Base-by-base conservation (phyloP, 75 land plant genomes). In the Larix kaempferi region DNA sequence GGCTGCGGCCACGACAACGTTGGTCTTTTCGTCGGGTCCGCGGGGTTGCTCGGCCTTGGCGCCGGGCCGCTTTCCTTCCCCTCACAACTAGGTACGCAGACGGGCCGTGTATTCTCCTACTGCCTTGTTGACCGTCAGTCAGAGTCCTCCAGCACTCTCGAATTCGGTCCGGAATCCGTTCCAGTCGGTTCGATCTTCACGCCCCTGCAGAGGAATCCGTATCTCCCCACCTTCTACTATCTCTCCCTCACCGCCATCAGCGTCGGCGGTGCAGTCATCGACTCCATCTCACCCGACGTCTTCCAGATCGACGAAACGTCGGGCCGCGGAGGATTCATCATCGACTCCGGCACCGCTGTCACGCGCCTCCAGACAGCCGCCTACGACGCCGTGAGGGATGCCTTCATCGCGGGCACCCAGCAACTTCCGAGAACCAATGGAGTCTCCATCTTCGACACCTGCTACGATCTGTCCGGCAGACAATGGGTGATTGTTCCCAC, bases 1-100 rank as follows among this genome's bases (percentile, higher is more conserved):
- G 96, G 96, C 61, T 94, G 98, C 67, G 98, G 98, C 49, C 92
- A 90, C 66, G 81, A 60, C 75, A 94, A 94, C 88, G 81, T 81
- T 55, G 95, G 98, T 37, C 86, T 92, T 80, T 94, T 91, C 79
- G 57, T 83, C 23, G 98, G 94, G 10, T 92, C 98, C 15, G 86
- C 94, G 23, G 98, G 98, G 52, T 57, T 94, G 59, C 75, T 94
- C 22, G 94, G 92, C 22, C 86, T 90, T 19, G 94, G 94, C 0
- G 80, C 83, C 5, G 92, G 92, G 11, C 56, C 83, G 29, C 82
- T 92, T 77, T 92, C 94, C 4, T 78, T 94, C 52, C 86, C 91
- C 57, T 83, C 84, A 26, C 98, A 92, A 71, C 78, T 92, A 13
- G 86, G 84, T 52, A 86, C 77, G 21, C 77, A 75, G 41, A 87